Evolutionary conservation across 352 stramenopile species (phyloP).

Genomic region (Phytophthora constricta): DNA sequence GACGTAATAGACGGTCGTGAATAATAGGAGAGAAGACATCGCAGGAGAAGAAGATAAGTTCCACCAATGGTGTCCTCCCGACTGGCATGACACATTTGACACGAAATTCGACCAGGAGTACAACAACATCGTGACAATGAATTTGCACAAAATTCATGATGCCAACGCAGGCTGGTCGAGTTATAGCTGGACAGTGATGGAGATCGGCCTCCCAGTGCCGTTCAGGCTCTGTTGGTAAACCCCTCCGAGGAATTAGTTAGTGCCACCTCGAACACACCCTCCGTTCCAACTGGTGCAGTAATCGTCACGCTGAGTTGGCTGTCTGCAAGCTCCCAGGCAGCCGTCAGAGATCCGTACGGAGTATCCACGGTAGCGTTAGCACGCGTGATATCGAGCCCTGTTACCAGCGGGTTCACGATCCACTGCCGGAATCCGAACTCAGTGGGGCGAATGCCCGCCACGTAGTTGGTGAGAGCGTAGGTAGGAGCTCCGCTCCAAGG

Average conservation of each 20-base stretch:
- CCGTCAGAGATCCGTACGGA: constrained; percentile 18
- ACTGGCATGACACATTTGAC: no score
- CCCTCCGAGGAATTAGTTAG: constrained; percentile 22
- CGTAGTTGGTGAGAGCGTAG: constrained; percentile 39
- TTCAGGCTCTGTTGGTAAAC: constrained; percentile 14
- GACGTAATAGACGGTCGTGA: constrained; percentile 26
- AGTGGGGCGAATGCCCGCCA: constrained; percentile 34
- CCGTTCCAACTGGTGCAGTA: constrained; percentile 15
- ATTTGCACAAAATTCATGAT: no score
- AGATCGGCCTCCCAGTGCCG: no score
- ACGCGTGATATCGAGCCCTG: constrained; percentile 26
- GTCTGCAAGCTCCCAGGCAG: constrained; percentile 15
- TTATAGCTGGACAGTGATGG: no score
- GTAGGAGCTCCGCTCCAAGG: constrained; percentile 34
- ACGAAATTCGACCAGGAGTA: no score
- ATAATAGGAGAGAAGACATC: constrained; percentile 24
- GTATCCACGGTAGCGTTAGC: constrained; percentile 31
- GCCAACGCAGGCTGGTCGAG: no score
- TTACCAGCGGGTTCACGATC: constrained; percentile 40
- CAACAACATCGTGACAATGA: no score
- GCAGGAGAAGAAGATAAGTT: constrained; percentile 19
- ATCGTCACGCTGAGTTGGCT: constrained; percentile 18
- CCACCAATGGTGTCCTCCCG: no score
- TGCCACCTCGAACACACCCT: constrained; percentile 27
- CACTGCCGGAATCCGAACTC: constrained; percentile 37